These are phyloP conservation scores for Capsicum baccatum DNA, from an alignment of 257 asterid species.

Conservation along the genomic window DNA sequence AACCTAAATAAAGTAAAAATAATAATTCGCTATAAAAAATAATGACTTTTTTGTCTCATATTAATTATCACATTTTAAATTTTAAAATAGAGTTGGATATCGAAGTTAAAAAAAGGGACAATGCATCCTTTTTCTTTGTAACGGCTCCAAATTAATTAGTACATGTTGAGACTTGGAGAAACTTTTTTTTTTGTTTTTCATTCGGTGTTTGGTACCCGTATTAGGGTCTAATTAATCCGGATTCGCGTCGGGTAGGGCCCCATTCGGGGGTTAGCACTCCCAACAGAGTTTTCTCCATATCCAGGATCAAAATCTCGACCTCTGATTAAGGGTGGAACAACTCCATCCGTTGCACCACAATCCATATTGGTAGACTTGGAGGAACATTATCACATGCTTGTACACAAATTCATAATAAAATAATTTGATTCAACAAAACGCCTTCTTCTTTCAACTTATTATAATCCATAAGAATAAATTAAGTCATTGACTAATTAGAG, in stretches of 20 bases:
- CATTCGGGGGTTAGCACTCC: too few species aligned
- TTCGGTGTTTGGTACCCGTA: too few species aligned
- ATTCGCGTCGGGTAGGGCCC: too few species aligned
- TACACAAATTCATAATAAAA: not conserved
- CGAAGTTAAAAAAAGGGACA: not conserved
- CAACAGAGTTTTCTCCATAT: too few species aligned
- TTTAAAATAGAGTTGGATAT: not conserved
- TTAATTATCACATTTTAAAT: not conserved
- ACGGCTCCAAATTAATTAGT: not conserved
- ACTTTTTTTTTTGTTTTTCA: not conserved
- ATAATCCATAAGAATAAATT: not conserved
- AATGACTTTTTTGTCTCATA: not conserved
- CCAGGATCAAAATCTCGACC: too few species aligned
- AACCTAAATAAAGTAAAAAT: not conserved
- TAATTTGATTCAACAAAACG: conserved; percentile 21
- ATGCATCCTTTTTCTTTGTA: not conserved
- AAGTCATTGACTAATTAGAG: not conserved
- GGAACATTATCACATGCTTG: conserved; percentile 38
- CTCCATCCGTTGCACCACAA: too few species aligned
- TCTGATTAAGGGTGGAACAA: too few species aligned
- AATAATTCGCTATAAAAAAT: not conserved
- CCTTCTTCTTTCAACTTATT: not conserved
- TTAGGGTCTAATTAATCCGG: too few species aligned
- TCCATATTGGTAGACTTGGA: not conserved
- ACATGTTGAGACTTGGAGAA: conserved; percentile 12